These are phyloP conservation scores for Phytophthora agathidicida DNA, from an alignment of 352 stramenopile genomes.

Conservation along the genomic window DNA sequence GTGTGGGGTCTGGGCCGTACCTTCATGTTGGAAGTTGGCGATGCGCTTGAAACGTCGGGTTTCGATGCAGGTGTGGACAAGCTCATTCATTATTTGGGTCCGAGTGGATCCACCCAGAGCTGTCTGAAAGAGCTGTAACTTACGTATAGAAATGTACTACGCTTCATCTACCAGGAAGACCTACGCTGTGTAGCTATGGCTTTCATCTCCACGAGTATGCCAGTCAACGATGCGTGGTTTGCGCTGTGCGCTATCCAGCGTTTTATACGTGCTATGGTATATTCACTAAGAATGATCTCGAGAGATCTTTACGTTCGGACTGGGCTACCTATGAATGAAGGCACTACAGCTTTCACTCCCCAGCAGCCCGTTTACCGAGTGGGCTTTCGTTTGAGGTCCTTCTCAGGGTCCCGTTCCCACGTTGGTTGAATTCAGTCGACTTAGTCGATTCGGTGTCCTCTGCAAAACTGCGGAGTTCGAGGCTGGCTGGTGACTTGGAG, in stretches of 20 bases:
- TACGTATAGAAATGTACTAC: conserved; percentile 47
- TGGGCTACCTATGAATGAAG: no score
- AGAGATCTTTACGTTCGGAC: no score
- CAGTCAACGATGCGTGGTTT: conserved; percentile 38
- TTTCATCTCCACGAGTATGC: conserved; percentile 72
- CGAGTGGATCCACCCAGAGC: conserved; percentile 34
- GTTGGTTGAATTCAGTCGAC: no score
- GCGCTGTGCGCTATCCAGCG: conserved; percentile 60
- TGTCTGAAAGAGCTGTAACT: conserved; percentile 31
- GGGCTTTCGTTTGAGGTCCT: no score
- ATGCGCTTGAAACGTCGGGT: conserved; percentile 46
- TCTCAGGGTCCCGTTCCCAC: no score
- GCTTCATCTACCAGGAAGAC: conserved; percentile 40
- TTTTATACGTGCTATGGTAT: conserved; percentile 52
- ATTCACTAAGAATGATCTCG: no score
- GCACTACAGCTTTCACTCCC: no score
- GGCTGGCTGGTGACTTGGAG: no score
- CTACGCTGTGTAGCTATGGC: conserved; percentile 57
- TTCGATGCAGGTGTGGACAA: conserved; percentile 59
- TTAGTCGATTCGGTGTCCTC: no score
- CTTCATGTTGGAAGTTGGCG: conserved; percentile 28
- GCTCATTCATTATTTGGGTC: conserved; percentile 66
- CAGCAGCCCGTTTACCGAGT: no score
- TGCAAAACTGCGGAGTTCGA: no score
- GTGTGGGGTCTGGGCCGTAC: conserved; percentile 20